phyloP scores from a whole-genome alignment of 768 basidiomycete species.

The Mycena latifolia region DNA sequence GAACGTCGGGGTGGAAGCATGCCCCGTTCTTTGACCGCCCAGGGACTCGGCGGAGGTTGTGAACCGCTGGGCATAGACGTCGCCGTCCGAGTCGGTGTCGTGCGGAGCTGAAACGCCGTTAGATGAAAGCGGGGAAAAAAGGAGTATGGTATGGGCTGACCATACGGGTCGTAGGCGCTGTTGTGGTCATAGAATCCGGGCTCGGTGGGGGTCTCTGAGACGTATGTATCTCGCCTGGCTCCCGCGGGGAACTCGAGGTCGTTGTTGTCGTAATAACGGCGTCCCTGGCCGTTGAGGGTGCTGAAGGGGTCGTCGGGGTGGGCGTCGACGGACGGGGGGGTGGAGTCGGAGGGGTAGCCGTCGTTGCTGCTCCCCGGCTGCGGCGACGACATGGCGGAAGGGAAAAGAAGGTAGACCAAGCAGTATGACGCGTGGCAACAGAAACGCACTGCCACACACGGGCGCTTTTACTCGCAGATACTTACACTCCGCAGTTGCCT shows the following conservation, averaged over 20 bases:
- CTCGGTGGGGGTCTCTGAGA: conserved; percentile 51
- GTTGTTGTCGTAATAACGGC: conserved; percentile 81
- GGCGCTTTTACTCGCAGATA: no score
- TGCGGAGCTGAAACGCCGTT: conserved; percentile 65
- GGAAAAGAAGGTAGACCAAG: neutral
- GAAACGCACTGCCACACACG: neutral
- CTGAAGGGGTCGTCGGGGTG: conserved; percentile 79
- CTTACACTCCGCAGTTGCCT: no score
- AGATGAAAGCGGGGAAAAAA: neutral
- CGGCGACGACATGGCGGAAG: conserved; percentile 33
- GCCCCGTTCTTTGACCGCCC: conserved; percentile 15
- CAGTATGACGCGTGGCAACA: conserved; percentile 30
- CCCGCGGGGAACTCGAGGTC: conserved; percentile 76
- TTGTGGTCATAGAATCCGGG: conserved; percentile 64
- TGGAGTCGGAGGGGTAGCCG: conserved; percentile 71
- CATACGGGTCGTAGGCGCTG: conserved; percentile 34
- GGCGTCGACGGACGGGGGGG: conserved; percentile 67
- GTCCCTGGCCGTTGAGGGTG: conserved; percentile 49
- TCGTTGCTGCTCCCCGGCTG: conserved; percentile 60
- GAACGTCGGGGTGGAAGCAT: conserved; percentile 25
- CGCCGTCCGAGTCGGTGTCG: conserved; percentile 89
- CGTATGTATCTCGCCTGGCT: conserved; percentile 74
- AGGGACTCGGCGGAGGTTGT: conserved; percentile 84
- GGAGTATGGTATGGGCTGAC: conserved; percentile 3
- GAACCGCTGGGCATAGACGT: conserved; percentile 73